Evolutionary conservation across 306 rosid species (phyloP).

Genomic region (Albizia julibrissin): DNA sequence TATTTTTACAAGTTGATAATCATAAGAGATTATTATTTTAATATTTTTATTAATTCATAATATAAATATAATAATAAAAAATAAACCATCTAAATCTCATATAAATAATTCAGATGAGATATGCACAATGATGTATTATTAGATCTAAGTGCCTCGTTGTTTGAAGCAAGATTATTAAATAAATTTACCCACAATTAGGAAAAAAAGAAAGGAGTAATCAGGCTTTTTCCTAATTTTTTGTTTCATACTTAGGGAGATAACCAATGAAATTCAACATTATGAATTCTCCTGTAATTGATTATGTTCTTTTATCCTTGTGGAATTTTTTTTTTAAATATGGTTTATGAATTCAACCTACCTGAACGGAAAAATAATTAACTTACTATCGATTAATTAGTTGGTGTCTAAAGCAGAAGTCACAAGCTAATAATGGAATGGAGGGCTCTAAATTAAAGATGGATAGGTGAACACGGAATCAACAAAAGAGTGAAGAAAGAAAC

Average conservation of each 20-base stretch:
- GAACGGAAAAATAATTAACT: neutral
- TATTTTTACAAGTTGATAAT: too few relatives aligned
- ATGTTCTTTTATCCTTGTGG: neutral
- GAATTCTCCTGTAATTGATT: neutral
- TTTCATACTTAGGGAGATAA: neutral
- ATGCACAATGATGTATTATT: too few relatives aligned
- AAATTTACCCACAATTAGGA: too few relatives aligned
- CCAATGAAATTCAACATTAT: neutral
- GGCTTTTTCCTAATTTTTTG: neutral
- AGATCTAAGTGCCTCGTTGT: too few relatives aligned
- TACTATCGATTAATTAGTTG: neutral
- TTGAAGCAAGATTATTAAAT: neutral
- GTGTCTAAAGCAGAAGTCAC: neutral
- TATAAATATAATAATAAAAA: too few relatives aligned
- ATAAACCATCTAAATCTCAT: too few relatives aligned
- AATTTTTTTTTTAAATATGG: neutral
- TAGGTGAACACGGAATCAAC: neutral
- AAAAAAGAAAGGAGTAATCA: too few relatives aligned
- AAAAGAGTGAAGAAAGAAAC: neutral
- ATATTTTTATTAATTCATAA: too few relatives aligned
- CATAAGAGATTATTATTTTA: too few relatives aligned
- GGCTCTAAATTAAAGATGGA: neutral
- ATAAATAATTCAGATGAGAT: too few relatives aligned
- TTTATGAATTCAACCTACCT: neutral
- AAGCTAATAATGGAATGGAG: neutral